Conservation (phyloP, 352 stramenopile species). For the Phytophthora niederhauseri region DNA sequence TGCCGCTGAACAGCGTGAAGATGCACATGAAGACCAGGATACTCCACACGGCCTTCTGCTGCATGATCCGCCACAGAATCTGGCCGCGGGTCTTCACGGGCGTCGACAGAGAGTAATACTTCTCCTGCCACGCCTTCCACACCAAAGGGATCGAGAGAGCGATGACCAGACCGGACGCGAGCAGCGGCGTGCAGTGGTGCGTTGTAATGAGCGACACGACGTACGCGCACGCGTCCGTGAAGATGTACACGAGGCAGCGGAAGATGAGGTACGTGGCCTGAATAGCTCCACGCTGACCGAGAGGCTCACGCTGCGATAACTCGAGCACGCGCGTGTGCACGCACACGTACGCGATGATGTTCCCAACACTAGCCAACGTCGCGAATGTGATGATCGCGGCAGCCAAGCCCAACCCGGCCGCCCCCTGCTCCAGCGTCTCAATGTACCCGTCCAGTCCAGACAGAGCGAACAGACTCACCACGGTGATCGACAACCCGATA, state of each 20-base stretch:
- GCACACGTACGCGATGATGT: conserved; percentile 43
- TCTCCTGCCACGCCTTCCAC: conserved; percentile 39
- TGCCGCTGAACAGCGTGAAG: conserved; percentile 40
- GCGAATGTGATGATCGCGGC: conserved; percentile 31
- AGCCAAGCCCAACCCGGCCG: conserved; percentile 19
- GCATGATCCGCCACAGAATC: conserved; percentile 53
- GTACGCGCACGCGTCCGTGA: conserved; percentile 22
- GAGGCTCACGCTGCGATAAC: conserved; percentile 47
- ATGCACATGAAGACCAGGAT: conserved; percentile 46
- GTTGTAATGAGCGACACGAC: conserved; percentile 1
- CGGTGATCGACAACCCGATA: conserved; percentile 44
- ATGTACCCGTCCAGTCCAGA: conserved; percentile 31
- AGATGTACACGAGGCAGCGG: conserved; percentile 28
- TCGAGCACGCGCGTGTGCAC: conserved; percentile 50
- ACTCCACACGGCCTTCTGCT: conserved; percentile 52
- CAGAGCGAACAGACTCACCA: conserved; percentile 37
- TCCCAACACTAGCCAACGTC: conserved; percentile 34
- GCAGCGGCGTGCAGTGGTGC: conserved; percentile 18
- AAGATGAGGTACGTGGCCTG: conserved; percentile 52
- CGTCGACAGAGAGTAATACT: conserved; percentile 40
- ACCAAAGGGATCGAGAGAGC: conserved; percentile 36
- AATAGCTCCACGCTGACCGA: conserved; percentile 43
- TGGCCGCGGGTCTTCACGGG: conserved; percentile 37
- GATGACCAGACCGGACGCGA: conserved; percentile 34
- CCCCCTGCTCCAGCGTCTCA: conserved; percentile 16